Conservation (phyloP, 176 grass and related monocot genomes). For the Urochloa ruziziensis region DNA sequence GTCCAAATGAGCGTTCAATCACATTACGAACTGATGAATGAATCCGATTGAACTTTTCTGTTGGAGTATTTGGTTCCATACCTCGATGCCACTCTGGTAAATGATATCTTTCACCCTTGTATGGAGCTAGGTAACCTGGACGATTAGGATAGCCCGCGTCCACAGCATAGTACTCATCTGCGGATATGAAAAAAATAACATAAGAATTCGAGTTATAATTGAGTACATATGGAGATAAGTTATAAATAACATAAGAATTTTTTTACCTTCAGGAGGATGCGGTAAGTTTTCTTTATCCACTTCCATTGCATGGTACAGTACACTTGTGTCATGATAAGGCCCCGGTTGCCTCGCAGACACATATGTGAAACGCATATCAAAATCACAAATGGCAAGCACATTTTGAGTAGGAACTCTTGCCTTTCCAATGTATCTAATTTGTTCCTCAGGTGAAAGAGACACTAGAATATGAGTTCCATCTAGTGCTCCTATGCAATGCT, state of each 20-base stretch:
- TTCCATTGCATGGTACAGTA: background rate
- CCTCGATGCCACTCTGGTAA: no score
- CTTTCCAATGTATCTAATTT: background rate
- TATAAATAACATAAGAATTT: no score
- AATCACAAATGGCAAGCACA: background rate
- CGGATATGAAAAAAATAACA: background rate
- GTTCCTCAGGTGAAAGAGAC: background rate
- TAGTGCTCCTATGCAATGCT: background rate
- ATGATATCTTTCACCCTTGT: no score
- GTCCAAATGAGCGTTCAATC: background rate
- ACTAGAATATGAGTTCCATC: background rate
- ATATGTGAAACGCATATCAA: background rate
- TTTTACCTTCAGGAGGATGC: no score
- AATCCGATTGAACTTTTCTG: background rate
- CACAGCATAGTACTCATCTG: background rate
- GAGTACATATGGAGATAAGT: no score
- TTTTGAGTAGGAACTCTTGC: background rate
- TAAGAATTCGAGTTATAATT: background rate
- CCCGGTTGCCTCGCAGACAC: background rate
- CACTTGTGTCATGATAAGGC: background rate
- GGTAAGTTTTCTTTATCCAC: no score
- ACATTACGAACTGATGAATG: background rate
- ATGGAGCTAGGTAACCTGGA: no score
- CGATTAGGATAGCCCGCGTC: background rate
- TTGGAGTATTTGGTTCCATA: background rate